phyloP scores from a whole-genome alignment of 345 rosid genomes.

The Turritis glabra region DNA sequence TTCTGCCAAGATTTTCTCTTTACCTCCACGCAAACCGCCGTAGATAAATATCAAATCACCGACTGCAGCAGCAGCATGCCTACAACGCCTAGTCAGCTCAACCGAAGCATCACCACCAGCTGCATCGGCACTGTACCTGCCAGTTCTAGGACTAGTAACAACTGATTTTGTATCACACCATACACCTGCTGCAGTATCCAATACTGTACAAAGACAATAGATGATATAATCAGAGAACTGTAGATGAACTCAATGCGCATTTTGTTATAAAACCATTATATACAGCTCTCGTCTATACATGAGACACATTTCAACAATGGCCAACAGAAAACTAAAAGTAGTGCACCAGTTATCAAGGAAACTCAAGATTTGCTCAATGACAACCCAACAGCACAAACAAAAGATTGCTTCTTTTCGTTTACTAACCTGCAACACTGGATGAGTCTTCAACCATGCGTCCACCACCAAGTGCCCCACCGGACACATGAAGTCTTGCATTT shows the following conservation, averaged over 20 bases:
- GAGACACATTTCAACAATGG: slow-evolving; percentile 23
- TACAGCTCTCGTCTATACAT: slow-evolving; percentile 1
- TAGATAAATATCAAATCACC: slow-evolving; percentile 87
- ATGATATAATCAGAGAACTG: slow-evolving; percentile 15
- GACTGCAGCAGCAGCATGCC: slow-evolving; percentile 96
- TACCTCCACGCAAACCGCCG: slow-evolving; percentile 97
- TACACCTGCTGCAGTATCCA: slow-evolving; percentile 98
- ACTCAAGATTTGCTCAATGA: not conserved
- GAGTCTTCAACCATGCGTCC: slow-evolving; percentile 99
- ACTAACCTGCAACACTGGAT: slow-evolving; percentile 85
- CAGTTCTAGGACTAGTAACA: slow-evolving; percentile 87
- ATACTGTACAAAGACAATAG: slow-evolving; percentile 52
- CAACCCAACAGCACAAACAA: slow-evolving; percentile 20
- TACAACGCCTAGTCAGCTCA: slow-evolving; percentile 94
- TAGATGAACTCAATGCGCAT: slow-evolving; percentile 3
- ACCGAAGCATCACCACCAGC: slow-evolving; percentile 95
- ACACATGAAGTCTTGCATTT: slow-evolving; percentile 92
- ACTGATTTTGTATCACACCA: slow-evolving; percentile 97
- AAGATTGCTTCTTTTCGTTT: slow-evolving; percentile 12
- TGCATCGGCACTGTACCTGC: slow-evolving; percentile 81
- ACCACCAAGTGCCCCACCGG: slow-evolving; percentile 98
- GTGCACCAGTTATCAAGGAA: slow-evolving; percentile 7
- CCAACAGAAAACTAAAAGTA: slow-evolving; percentile 15
- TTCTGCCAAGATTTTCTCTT: slow-evolving; percentile 6
- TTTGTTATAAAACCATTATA: not conserved